phyloP scores from a whole-genome alignment of 257 asterid genomes.

The Plantago ovata region DNA sequence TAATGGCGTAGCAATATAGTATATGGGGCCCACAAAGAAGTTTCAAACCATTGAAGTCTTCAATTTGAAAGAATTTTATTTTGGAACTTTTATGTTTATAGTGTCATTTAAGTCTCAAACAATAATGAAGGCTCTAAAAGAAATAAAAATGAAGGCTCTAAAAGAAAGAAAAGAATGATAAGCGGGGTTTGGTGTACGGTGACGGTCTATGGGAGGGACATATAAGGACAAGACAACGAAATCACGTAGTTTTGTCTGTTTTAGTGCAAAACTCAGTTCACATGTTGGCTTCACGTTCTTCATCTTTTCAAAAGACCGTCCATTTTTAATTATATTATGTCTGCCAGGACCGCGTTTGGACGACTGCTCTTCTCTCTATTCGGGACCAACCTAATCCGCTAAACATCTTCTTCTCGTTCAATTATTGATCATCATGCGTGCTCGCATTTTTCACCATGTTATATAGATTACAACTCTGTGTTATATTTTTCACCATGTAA shows the following conservation, averaged over 20 bases:
- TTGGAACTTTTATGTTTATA: no score
- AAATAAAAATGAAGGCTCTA: no score
- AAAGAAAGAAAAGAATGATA: background rate
- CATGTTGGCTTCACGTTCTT: constrained; percentile 14
- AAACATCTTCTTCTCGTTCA: no score
- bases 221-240: constrained; percentile 8
- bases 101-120: no score
- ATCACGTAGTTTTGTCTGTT: constrained; percentile 24
- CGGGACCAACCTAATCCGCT: constrained; percentile 12
- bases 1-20: no score
- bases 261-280: background rate
- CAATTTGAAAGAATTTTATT: no score
- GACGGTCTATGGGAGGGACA: no score
- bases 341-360: constrained; percentile 20
- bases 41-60: no score
- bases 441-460: constrained; percentile 30
- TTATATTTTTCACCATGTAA: no score
- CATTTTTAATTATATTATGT: background rate
- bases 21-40: no score
- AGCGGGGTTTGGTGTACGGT: background rate
- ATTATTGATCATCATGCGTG: background rate
- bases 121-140: no score
- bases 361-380: background rate
- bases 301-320: background rate
- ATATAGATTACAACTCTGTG: no score